A percentile compares a stretch with the other conserved stretches of the same genome.
Evolutionary conservation across 2,329 filamentous ascomycete species (phyloP).

Genomic region (Aureobasidium sp.): DNA sequence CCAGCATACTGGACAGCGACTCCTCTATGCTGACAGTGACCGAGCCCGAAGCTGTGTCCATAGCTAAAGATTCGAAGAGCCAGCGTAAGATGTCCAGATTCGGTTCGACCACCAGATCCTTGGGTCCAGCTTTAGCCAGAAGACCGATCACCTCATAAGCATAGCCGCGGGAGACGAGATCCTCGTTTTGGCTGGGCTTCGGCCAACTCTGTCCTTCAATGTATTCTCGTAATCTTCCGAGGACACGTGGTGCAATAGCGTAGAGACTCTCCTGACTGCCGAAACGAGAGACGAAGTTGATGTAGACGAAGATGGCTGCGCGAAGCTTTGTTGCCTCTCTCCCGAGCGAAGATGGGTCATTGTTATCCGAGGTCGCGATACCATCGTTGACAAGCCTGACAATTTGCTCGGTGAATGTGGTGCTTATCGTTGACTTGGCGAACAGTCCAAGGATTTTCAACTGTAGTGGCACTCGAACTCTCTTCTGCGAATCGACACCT

Average conservation of each 20-base stretch:
- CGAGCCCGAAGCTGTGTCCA: constrained; percentile 64
- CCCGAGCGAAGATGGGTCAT: constrained; percentile 39
- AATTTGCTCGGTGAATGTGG: constrained; percentile 59
- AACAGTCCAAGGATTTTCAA: constrained; percentile 69
- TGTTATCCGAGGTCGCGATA: constrained; percentile 35
- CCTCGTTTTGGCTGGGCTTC: constrained; percentile 44
- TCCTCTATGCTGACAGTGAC: constrained; percentile 85
- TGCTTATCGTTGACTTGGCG: constrained; percentile 66
- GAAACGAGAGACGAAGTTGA: constrained; percentile 77
- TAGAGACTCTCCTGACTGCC: constrained; percentile 54
- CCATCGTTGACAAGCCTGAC: constrained; percentile 61
- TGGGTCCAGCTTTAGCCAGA: constrained; percentile 57
- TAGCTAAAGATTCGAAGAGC: constrained; percentile 74
- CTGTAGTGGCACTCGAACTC: constrained; percentile 60
- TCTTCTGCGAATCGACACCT: constrained; percentile 31
- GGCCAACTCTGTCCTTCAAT: constrained; percentile 82
- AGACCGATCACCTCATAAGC: constrained; percentile 89
- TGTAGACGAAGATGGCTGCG: constrained; percentile 73
- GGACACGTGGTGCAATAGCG: constrained; percentile 58
- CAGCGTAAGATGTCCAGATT: constrained; percentile 56
- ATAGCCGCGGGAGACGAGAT: constrained; percentile 61
- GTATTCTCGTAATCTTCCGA: constrained; percentile 62
- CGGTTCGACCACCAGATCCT: constrained; percentile 44
- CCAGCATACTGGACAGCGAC: constrained; percentile 70
- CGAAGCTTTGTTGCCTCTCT: constrained; percentile 73